Conservation (phyloP, 176 grass and related monocot genomes). For the Poa pratensis region DNA sequence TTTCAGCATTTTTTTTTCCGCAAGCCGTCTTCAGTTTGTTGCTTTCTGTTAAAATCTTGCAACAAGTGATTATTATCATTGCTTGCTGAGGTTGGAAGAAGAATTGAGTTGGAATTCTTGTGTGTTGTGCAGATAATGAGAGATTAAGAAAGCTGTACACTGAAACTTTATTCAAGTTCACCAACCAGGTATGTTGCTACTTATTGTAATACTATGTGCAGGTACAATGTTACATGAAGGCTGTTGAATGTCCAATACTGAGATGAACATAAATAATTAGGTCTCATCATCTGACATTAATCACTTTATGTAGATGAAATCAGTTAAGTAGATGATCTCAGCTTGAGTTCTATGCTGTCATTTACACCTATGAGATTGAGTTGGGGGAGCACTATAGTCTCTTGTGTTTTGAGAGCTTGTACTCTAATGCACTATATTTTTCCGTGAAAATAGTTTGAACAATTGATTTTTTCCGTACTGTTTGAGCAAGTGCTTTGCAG, state of each 20-base stretch:
- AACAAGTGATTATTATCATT: conserved; percentile 30
- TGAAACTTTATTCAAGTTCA: conserved; percentile 82
- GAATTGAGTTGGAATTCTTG: conserved; percentile 9
- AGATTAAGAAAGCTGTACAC: conserved; percentile 64
- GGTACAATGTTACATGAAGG: neutral
- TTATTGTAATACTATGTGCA: conserved; percentile 8
- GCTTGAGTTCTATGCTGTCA: neutral
- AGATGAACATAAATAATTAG: conserved; percentile 7
- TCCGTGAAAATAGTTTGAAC: neutral
- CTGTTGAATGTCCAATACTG: neutral
- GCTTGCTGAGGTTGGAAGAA: neutral
- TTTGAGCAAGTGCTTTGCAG: neutral
- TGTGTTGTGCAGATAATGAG: conserved; percentile 70
- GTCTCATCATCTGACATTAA: neutral
- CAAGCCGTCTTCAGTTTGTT: neutral
- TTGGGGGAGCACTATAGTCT: neutral
- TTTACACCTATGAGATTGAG: conserved; percentile 26
- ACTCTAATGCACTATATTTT: neutral
- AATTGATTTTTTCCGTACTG: neutral
- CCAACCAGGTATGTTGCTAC: conserved; percentile 68
- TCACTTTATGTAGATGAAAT: neutral
- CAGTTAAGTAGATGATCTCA: neutral
- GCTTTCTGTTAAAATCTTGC: neutral
- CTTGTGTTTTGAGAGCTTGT: neutral
- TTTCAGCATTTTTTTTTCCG: neutral